These are phyloP conservation scores for Murraya koenigii DNA, from an alignment of 345 rosid genomes.

Conservation along the genomic window DNA sequence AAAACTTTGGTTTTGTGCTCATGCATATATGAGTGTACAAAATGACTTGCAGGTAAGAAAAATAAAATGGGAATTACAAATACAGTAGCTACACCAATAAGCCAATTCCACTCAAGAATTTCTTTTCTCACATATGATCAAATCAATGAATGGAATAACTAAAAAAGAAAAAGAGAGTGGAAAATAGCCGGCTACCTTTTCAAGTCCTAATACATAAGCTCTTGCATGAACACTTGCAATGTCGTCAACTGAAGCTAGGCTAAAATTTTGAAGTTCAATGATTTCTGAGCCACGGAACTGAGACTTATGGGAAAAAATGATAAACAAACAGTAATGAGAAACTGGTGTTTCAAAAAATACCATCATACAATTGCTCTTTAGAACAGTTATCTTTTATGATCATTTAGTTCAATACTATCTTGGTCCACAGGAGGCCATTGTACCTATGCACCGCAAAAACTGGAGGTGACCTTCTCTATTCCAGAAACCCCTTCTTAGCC, in stretches of 20 bases:
- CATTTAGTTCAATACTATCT: neutral
- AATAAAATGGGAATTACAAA: neutral
- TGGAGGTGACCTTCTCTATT: neutral
- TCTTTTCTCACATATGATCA: neutral
- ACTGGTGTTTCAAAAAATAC: neutral
- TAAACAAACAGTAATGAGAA: neutral
- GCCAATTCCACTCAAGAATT: neutral
- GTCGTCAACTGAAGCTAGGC: conserved; percentile 74
- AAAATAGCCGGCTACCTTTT: conserved; percentile 52
- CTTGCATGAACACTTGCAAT: conserved; percentile 70
- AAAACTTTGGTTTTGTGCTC: neutral
- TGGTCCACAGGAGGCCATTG: neutral
- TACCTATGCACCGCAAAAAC: neutral
- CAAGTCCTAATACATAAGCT: conserved; percentile 80
- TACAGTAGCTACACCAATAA: neutral
- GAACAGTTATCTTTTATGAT: neutral
- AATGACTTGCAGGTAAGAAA: neutral
- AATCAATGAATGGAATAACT: neutral
- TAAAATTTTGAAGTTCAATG: conserved; percentile 62
- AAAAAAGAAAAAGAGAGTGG: neutral
- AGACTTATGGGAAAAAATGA: conserved; percentile 8
- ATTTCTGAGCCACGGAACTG: conserved; percentile 75
- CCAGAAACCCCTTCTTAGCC: neutral
- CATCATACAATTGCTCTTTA: neutral
- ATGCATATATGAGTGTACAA: neutral